phyloP scores from a whole-genome alignment of 73 alveolate genomes.

The Paramecium primaurelia region DNA sequence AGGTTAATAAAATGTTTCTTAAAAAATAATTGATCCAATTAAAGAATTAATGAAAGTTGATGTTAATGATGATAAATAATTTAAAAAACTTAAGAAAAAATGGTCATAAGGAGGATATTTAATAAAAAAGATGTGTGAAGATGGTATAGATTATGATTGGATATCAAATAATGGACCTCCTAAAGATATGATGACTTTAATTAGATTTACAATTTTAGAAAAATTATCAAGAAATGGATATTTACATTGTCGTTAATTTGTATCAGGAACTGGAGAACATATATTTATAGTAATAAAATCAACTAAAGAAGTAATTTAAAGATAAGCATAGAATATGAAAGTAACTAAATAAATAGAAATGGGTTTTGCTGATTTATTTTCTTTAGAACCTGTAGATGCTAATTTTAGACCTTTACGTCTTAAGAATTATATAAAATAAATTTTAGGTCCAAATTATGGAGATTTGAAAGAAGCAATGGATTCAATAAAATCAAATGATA shows the following conservation, averaged over 20 bases:
- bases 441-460: neutral
- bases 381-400: slow-evolving; percentile 51
- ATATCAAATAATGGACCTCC: slow-evolving; percentile 45
- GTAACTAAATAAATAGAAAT: slow-evolving; percentile 50
- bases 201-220: slow-evolving; percentile 38
- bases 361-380: slow-evolving; percentile 54
- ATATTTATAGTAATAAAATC: slow-evolving; percentile 46
- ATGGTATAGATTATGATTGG: slow-evolving; percentile 45
- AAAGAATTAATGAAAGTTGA: slow-evolving; percentile 9
- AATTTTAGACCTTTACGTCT: slow-evolving; percentile 49
- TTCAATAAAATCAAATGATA: neutral
- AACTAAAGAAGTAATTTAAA: slow-evolving; percentile 17
- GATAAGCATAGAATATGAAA: slow-evolving; percentile 1
- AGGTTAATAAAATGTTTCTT: neutral
- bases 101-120: slow-evolving; percentile 48
- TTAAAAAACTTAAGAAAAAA: slow-evolving; percentile 23
- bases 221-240: slow-evolving; percentile 35
- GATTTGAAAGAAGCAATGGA: slow-evolving; percentile 42
- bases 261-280: slow-evolving; percentile 45
- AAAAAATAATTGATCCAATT: neutral
- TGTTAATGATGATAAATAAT: neutral
- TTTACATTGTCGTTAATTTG: slow-evolving; percentile 49
- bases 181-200: slow-evolving; percentile 45
- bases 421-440: neutral
- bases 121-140: neutral